These are phyloP conservation scores for Cyclotella kingstonii DNA, from an alignment of 108 stramenopile genomes.

Conservation along the genomic window DNA sequence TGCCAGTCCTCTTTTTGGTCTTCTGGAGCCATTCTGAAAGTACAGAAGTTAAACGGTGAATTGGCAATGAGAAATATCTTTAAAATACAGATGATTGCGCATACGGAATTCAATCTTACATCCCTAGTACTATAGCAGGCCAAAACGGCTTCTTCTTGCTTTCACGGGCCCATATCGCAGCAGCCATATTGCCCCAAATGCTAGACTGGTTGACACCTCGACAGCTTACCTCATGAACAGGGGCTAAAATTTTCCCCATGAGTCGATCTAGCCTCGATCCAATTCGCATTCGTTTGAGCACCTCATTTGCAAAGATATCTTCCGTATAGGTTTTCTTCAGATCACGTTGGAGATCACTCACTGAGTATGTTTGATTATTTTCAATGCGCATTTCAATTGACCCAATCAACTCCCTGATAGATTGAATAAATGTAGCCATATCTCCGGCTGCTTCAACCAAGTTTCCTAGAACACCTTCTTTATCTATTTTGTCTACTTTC, in stretches of 20 bases:
- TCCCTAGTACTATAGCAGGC: conserved; percentile 89
- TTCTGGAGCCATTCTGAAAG: conserved; percentile 59
- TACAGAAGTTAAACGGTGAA: too few relatives aligned
- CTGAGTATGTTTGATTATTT: conserved; percentile 53
- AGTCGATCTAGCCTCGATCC: conserved; percentile 64
- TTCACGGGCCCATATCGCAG: conserved; percentile 87
- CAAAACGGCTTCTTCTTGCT: conserved; percentile 87
- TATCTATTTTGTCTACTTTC: conserved; percentile 66
- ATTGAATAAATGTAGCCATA: conserved; percentile 29
- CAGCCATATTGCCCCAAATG: conserved; percentile 90
- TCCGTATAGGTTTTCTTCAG: conserved; percentile 70
- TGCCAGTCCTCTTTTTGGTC: conserved; percentile 89
- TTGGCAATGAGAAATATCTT: too few relatives aligned
- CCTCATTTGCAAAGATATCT: conserved; percentile 59
- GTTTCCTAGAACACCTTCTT: conserved; percentile 55
- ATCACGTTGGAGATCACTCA: conserved; percentile 62
- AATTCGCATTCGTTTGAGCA: conserved; percentile 55
- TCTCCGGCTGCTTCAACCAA: conserved; percentile 42
- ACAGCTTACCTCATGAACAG: conserved; percentile 72
- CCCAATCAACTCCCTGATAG: conserved; percentile 18
- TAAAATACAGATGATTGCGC: too few relatives aligned
- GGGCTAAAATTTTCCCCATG: conserved; percentile 69
- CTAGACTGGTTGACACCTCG: conserved; percentile 86
- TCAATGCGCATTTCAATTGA: conserved; percentile 28
- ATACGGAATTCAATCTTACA: conserved; percentile 45